These are phyloP conservation scores for Phytophthora chlamydospora DNA, from an alignment of 352 stramenopile genomes.

Conservation along the genomic window DNA sequence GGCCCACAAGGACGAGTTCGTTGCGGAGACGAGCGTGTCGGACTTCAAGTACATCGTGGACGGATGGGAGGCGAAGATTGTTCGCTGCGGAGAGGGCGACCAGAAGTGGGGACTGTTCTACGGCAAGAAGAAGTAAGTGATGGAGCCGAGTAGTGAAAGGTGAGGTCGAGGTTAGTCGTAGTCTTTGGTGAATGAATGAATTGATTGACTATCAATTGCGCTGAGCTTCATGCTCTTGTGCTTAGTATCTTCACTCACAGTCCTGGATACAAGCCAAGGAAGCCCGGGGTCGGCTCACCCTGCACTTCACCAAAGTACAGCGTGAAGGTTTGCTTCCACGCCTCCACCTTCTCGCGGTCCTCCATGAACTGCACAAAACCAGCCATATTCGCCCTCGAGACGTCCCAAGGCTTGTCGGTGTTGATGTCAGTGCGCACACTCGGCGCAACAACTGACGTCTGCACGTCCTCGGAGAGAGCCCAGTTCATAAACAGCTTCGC, in stretches of 20 bases:
- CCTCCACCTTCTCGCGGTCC: conserved; percentile 50
- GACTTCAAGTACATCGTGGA: conserved; percentile 76
- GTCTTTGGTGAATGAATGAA: conserved; percentile 5
- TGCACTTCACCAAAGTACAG: conserved; percentile 63
- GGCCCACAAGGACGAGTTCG: conserved; percentile 68
- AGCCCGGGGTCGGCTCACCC: conserved; percentile 44
- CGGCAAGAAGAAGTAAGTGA: conserved; percentile 52
- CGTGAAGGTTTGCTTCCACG: conserved; percentile 46
- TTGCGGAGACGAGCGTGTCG: conserved; percentile 64
- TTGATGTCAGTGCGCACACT: conserved; percentile 50
- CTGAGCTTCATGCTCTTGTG: not conserved
- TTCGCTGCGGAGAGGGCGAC: conserved; percentile 68
- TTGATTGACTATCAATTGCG: conserved; percentile 8
- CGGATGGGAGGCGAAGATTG: conserved; percentile 71
- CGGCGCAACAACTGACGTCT: conserved; percentile 25
- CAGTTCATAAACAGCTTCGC: conserved; percentile 70
- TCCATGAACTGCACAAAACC: conserved; percentile 52
- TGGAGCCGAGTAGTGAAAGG: not conserved
- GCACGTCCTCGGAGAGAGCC: conserved; percentile 42
- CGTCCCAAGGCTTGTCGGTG: conserved; percentile 37
- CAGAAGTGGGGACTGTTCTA: conserved; percentile 85
- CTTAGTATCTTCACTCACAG: conserved; percentile 30
- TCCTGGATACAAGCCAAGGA: conserved; percentile 46
- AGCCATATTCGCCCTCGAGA: conserved; percentile 33
- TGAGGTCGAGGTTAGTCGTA: not conserved